A percentile compares a stretch with the other conserved stretches of the same genome.
Conservation (phyloP, 352 stramenopile genomes). For the Pythium utonaiense region DNA sequence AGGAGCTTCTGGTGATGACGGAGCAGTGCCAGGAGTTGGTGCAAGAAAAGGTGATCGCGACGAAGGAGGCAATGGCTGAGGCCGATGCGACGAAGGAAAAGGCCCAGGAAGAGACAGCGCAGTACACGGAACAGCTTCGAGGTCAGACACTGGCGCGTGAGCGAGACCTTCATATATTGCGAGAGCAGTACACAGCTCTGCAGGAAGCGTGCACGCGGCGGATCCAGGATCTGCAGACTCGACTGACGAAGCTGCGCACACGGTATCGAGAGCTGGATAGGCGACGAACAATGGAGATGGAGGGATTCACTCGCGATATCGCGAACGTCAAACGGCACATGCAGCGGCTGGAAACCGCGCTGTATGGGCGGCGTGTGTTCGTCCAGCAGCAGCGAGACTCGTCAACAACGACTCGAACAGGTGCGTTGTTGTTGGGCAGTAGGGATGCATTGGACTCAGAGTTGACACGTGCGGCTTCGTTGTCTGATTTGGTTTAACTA, state of each 20-base stretch:
- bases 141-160: constrained; percentile 55
- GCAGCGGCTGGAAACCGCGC: constrained; percentile 67
- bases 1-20: constrained; percentile 48
- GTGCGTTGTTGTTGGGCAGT: background rate
- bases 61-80: constrained; percentile 42
- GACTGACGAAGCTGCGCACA: constrained; percentile 54
- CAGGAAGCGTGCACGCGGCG: constrained; percentile 64
- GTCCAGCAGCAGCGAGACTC: background rate
- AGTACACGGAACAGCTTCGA: constrained; percentile 50
- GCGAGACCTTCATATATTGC: constrained; percentile 66
- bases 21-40: constrained; percentile 35
- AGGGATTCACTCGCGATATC: constrained; percentile 74
- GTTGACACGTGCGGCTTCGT: too few species aligned
- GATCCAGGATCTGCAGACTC: constrained; percentile 68
- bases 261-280: constrained; percentile 65
- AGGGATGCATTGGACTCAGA: too few species aligned
- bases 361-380: constrained; percentile 43
- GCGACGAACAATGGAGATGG: constrained; percentile 77
- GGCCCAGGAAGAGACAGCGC: constrained; percentile 51
- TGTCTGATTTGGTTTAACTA: background rate
- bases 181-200: constrained; percentile 72
- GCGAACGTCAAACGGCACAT: constrained; percentile 56
- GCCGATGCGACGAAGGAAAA: constrained; percentile 42
- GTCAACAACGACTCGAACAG: background rate
- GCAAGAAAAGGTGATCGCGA: constrained; percentile 38